Conservation (phyloP, 371 early-diverging fungal genomes). For the Umbelopsis sp. region DNA sequence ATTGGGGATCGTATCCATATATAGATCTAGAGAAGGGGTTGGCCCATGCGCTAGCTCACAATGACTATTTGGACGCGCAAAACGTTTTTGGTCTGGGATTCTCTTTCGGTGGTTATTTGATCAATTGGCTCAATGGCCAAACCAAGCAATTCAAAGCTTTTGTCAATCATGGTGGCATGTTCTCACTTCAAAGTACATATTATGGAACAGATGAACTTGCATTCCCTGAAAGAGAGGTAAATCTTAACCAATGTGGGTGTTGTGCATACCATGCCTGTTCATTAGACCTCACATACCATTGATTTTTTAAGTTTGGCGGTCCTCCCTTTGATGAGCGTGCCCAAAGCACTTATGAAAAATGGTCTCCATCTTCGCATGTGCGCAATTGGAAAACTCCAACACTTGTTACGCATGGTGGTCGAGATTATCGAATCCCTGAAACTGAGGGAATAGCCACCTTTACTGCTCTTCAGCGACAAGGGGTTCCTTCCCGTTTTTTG, state of each 20-base stretch:
- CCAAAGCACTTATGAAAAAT: conserved; percentile 52
- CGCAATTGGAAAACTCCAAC: conserved; percentile 71
- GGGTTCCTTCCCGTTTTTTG: conserved; percentile 58
- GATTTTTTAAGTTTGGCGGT: conserved; percentile 44
- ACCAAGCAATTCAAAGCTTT: conserved; percentile 54
- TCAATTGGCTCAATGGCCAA: conserved; percentile 52
- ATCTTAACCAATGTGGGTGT: neutral
- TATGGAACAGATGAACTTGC: conserved; percentile 59
- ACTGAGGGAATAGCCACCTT: conserved; percentile 68
- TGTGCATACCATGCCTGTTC: neutral
- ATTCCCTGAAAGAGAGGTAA: conserved; percentile 64
- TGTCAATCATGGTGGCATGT: conserved; percentile 75
- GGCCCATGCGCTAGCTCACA: conserved; percentile 53
- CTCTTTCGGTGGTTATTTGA: conserved; percentile 75
- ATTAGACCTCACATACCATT: neutral
- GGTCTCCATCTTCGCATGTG: conserved; percentile 60
- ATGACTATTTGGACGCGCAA: conserved; percentile 50
- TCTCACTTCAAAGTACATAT: conserved; percentile 52
- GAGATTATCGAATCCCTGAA: conserved; percentile 60
- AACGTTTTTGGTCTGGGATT: conserved; percentile 65
- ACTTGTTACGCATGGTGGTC: conserved; percentile 60
- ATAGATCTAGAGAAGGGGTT: conserved; percentile 68
- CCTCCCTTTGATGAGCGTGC: conserved; percentile 52
- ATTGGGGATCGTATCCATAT: conserved; percentile 75
- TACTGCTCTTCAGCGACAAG: conserved; percentile 67